A percentile compares a stretch with the other conserved stretches of the same genome.
These are phyloP conservation scores for Medicago lupulina DNA, from an alignment of 306 rosid genomes.

Conservation along the genomic window DNA sequence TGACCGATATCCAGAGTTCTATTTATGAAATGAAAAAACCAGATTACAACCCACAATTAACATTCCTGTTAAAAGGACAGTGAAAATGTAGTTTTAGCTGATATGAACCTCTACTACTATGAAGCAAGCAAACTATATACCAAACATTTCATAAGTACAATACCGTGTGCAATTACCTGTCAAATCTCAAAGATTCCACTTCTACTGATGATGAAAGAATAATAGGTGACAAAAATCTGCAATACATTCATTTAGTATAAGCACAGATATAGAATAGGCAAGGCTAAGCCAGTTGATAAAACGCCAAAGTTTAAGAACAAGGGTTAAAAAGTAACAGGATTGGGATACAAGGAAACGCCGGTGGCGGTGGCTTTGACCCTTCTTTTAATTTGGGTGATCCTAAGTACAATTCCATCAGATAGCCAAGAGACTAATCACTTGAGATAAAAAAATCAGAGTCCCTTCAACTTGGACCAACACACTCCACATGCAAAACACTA, in stretches of 20 bases:
- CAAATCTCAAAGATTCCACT: conserved; percentile 15
- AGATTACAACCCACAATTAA: background rate
- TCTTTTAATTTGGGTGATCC: background rate
- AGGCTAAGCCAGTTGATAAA: background rate
- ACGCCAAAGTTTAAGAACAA: background rate
- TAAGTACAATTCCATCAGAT: background rate
- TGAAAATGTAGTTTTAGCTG: background rate
- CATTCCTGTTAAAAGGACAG: background rate
- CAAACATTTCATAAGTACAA: background rate
- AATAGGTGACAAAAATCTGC: background rate
- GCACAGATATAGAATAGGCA: background rate
- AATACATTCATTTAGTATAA: background rate
- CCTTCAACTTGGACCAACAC: background rate
- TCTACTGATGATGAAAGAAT: conserved; percentile 20
- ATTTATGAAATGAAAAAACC: background rate
- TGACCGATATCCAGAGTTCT: background rate
- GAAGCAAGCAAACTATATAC: conserved; percentile 3
- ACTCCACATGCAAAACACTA: background rate
- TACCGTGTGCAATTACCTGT: background rate
- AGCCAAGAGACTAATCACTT: background rate
- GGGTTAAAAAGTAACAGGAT: background rate
- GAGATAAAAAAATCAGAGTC: background rate
- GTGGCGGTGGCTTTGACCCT: background rate
- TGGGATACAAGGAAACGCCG: too few relatives aligned
- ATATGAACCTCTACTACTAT: background rate